These are phyloP conservation scores for Vitis hybrid DNA, from an alignment of 177 flowering plant genomes.

Conservation along the genomic window DNA sequence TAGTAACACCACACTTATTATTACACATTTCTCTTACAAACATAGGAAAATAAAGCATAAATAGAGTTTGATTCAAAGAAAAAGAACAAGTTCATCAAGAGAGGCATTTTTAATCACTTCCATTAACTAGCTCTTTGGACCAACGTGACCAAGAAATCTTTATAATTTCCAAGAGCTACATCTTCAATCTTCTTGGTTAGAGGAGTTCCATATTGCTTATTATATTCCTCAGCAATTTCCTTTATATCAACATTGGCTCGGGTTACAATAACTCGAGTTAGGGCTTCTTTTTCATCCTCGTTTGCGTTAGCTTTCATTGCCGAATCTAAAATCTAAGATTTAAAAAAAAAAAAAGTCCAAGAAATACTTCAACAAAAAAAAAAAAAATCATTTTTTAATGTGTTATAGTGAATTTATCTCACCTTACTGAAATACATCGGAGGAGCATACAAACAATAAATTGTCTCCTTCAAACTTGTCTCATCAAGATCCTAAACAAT, in stretches of 20 bases:
- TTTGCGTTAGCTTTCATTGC: constrained; percentile 25
- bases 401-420: neutral
- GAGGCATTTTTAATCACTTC: too few species aligned
- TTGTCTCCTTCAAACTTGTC: constrained; percentile 31
- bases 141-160: constrained; percentile 67
- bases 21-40: too few species aligned
- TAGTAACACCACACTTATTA: too few species aligned
- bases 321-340: constrained; percentile 49
- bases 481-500: constrained; percentile 45
- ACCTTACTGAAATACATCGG: constrained; percentile 62
- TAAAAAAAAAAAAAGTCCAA: neutral
- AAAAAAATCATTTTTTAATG: too few species aligned
- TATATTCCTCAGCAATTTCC: constrained; percentile 51
- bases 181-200: constrained; percentile 48
- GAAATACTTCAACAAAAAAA: too few species aligned
- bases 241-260: constrained; percentile 61
- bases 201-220: constrained; percentile 36
- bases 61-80: too few species aligned
- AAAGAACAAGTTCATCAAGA: too few species aligned
- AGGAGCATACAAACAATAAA: constrained; percentile 58
- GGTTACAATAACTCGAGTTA: constrained; percentile 64
- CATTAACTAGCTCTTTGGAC: constrained; percentile 33
- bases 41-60: too few species aligned
- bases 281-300: constrained; percentile 48
- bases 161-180: constrained; percentile 55